phyloP scores from a whole-genome alignment of 2,329 filamentous ascomycete genomes.

The Colletotrichum sp. region DNA sequence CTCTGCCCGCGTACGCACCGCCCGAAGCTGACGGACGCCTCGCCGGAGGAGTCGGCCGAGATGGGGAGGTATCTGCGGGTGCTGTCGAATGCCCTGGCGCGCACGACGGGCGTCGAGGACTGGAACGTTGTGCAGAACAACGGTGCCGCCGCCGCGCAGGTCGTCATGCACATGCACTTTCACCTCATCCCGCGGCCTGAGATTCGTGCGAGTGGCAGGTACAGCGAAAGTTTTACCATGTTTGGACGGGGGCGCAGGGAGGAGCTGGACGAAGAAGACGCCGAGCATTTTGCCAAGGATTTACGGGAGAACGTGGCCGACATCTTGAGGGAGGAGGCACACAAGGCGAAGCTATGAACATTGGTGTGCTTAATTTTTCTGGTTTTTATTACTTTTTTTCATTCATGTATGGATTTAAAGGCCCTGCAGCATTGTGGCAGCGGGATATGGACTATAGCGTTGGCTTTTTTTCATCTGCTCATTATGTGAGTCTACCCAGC shows the following conservation, averaged over 20 bases:
- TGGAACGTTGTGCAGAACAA: constrained; percentile 99
- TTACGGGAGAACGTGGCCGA: constrained; percentile 55
- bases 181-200: constrained; percentile 89
- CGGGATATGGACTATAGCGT: background rate
- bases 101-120: constrained; percentile 74
- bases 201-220: constrained; percentile 56
- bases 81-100: constrained; percentile 73
- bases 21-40: constrained; percentile 77
- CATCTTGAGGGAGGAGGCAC: constrained; percentile 38
- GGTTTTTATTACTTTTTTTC: background rate
- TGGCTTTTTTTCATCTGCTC: constrained; percentile 3
- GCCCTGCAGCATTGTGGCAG: background rate
- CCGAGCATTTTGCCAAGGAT: constrained; percentile 59
- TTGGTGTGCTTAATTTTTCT: background rate
- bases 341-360: constrained; percentile 42
- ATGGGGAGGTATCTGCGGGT: constrained; percentile 73
- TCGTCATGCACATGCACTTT: constrained; percentile 93
- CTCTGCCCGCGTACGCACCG: constrained; percentile 80
- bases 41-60: constrained; percentile 65
- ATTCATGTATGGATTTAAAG: constrained; percentile 9
- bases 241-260: constrained; percentile 76
- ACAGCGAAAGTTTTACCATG: constrained; percentile 77
- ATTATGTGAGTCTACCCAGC: constrained; percentile 4
- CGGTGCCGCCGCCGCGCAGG: constrained; percentile 85
- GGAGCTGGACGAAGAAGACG: constrained; percentile 80